Evolutionary conservation across 805 yeast species (phyloP), one percentile per base, ranked within the genome.

Genomic region (Yarrowia sp.): DNA sequence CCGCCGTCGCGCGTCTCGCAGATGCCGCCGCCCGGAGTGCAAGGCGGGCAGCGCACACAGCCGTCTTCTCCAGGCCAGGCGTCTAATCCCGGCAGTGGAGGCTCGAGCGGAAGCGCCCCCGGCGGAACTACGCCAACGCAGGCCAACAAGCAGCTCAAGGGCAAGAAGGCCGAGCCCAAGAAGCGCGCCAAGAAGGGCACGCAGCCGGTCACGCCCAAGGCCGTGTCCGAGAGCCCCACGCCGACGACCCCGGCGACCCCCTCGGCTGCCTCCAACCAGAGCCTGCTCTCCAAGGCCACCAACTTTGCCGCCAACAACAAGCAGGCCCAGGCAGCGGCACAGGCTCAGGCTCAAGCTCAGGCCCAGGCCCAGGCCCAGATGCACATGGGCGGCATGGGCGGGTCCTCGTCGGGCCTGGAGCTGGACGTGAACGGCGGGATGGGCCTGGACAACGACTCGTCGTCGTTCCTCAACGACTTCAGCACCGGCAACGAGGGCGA

Each of bases 371-470:
- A 58, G 53, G 22, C 62, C 42, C 42, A 31, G 32, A 44, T 58
- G 62, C 58, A 51, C 29, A 51, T 51, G 58, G 58, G 58, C 1
- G 42, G 42, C 21, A 51, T 51, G 58, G 58, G 58, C 2, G 58
- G 58, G 21, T 33, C 58, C 7, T 41, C 62, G 3, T 25, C 62
- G 3, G 62, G 55, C 13, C 44, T 53, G 7, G 55, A 58, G 18
- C 53, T 53, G 16, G 63, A 44, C 9, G 60, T 31, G 41, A 62
- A 46, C 19, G 66, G 62, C 19, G 60, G 63, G n/a, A 55, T 68
- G 64, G 77, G 76, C 53, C 58, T 73, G 33, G 71, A 72, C 33
- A 77, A 75, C 36, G 74, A 76, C 35, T 70, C 71, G 10, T 58
- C 72, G 7, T 64, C 73, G 70, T 74, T 67, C 69, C 73, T 67